phyloP scores from a whole-genome alignment of 78 protist species.

The Guillardia theta region DNA sequence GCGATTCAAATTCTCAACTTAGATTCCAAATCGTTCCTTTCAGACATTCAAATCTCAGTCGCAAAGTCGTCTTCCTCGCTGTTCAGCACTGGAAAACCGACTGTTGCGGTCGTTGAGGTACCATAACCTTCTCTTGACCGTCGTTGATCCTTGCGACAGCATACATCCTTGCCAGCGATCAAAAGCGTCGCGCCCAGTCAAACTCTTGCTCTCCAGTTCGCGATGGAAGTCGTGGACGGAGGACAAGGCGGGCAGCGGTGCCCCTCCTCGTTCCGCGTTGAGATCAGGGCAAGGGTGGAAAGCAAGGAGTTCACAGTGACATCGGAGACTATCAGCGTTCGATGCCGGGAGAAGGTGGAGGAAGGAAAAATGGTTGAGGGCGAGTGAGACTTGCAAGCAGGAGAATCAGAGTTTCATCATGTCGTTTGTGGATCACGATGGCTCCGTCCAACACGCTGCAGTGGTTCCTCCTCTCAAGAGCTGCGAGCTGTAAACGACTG shows the following conservation, averaged over 20 bases:
- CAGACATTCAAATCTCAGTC: background rate
- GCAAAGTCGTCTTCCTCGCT: background rate
- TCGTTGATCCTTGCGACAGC: no score
- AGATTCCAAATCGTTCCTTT: background rate
- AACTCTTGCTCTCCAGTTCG: background rate
- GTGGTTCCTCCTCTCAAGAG: constrained; percentile 5
- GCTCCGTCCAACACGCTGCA: background rate
- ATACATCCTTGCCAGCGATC: no score
- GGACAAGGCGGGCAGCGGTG: no score
- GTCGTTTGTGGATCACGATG: background rate
- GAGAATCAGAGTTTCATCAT: background rate
- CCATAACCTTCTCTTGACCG: no score
- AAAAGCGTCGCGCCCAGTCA: background rate
- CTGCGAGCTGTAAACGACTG: background rate
- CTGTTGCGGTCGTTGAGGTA: background rate
- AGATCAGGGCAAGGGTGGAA: background rate
- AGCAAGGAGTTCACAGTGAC: background rate
- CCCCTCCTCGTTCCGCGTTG: background rate
- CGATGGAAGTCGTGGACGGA: no score
- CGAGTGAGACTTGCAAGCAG: background rate
- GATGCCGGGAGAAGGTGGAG: background rate
- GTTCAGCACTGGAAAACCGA: background rate
- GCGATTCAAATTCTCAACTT: background rate
- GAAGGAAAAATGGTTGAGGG: no score
- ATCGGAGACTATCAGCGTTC: background rate